These are phyloP conservation scores for Oropetium thomaeum DNA, from an alignment of 176 grass and related monocot genomes.

Conservation along the genomic window DNA sequence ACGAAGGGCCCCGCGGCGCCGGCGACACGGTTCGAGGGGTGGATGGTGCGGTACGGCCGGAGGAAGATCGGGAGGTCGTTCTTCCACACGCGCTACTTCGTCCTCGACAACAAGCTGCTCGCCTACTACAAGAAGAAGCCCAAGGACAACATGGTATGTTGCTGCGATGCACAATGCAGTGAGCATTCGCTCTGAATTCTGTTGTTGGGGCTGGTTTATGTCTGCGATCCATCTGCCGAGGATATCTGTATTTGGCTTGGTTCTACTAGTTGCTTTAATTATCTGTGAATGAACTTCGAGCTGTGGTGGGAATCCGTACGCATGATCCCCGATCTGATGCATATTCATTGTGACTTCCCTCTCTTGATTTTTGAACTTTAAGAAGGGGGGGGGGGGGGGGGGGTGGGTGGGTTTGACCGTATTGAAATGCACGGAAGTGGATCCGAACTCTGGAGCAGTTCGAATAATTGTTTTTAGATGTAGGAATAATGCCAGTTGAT, in stretches of 20 bases:
- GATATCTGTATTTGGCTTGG: background rate
- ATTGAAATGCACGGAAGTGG: background rate
- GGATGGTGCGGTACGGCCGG: slow-evolving; percentile 81
- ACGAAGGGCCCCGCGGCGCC: background rate
- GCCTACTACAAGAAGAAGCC: slow-evolving; percentile 92
- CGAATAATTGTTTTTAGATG: background rate
- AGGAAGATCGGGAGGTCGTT: slow-evolving; percentile 83
- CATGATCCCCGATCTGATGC: background rate
- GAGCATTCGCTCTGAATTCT: background rate
- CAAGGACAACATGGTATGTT: slow-evolving; percentile 64
- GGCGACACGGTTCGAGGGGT: slow-evolving; percentile 62
- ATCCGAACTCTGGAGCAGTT: slow-evolving; percentile 1
- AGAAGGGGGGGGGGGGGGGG: too few species aligned
- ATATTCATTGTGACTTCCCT: background rate
- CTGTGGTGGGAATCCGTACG: background rate
- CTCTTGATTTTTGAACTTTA: background rate
- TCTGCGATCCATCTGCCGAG: background rate
- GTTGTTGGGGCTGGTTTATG: background rate
- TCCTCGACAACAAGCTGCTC: slow-evolving; percentile 61
- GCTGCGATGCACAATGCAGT: too few species aligned
- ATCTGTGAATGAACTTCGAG: background rate
- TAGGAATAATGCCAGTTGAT: background rate
- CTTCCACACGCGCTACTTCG: slow-evolving; percentile 79
- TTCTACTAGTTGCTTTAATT: background rate
- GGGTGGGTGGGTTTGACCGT: slow-evolving; percentile 26